Percentiles rank a stretch among this genome's conserved stretches.
phyloP scores from a whole-genome alignment of 2,329 filamentous ascomycete genomes.

The Pestalotiopsis fici region DNA sequence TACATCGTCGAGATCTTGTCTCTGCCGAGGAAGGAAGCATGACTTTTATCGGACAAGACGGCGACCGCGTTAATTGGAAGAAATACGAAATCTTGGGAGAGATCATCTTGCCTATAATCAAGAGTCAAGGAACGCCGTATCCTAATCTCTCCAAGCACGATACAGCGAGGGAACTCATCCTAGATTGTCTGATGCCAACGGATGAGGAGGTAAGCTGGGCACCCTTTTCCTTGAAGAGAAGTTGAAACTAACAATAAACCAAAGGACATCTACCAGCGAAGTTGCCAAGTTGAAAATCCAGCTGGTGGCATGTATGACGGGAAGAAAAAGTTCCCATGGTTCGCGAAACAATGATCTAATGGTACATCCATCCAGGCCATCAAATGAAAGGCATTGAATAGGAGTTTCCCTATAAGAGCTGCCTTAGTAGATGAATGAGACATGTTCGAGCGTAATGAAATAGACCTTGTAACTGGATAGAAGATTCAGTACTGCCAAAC shows the following conservation, averaged over 20 bases:
- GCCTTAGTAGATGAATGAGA: neutral
- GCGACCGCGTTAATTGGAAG: constrained; percentile 89
- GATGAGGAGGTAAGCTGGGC: constrained; percentile 80
- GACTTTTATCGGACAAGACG: constrained; percentile 77
- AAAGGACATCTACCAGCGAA: constrained; percentile 69
- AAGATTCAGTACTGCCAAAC: constrained; percentile 1
- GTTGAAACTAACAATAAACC: neutral
- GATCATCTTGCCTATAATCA: constrained; percentile 86
- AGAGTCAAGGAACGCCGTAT: constrained; percentile 85
- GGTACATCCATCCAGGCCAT: too few relatives aligned
- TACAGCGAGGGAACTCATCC: constrained; percentile 70
- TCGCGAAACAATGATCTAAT: constrained; percentile 42
- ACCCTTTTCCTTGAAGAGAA: neutral
- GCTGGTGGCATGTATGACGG: constrained; percentile 46
- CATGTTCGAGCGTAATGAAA: constrained; percentile 1
- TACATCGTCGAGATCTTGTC: constrained; percentile 87
- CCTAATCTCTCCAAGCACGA: constrained; percentile 70
- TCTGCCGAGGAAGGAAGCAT: constrained; percentile 90
- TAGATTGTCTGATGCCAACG: constrained; percentile 78
- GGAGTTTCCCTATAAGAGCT: neutral
- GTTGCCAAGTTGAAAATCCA: constrained; percentile 57
- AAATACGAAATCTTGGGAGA: constrained; percentile 98
- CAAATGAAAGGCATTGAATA: too few relatives aligned
- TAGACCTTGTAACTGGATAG: constrained; percentile 4
- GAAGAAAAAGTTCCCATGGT: constrained; percentile 70